Base-by-base conservation (phyloP, 1,139 yeast genomes). In the Casaregolazyma suthepensis region DNA sequence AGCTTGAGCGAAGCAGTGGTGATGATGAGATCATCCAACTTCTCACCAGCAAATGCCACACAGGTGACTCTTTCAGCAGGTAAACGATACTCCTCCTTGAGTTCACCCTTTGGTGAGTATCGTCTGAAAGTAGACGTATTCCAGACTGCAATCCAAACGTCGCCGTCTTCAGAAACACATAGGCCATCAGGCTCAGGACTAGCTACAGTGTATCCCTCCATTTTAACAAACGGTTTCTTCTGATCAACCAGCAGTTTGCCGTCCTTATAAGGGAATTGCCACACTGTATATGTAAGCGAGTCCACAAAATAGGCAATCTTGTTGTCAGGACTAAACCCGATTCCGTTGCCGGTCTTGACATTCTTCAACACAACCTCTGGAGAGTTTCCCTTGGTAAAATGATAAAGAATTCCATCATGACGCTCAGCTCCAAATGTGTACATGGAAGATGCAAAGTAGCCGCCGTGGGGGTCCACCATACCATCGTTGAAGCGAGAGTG, bases 11-110 rank as follows among this genome's bases (percentile, higher is more conserved):
- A 80, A 1, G 86, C 96, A 20, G 85, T 77, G 12, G 96, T 85
- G 48, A 89, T 80, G 62, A 77, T 84, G 55, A 90, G 61, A 54
- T 82, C 85, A 62, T 82, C 79, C 55, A 73, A 68, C 44, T 79
- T 65, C 13, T 66, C 66, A 2, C 96, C 95, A 5, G 90, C 95
- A 59, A 87, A 75, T 0, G 85, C 78, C 45, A 85, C 83, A 65
- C 96, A 87, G 3, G 93, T 81, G 46, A 83, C 69, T 59, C 83
- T 73, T 51, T 76, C 64, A 0, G 85, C 84, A 1, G 96, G 96
- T 50, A 90, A 65, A 10, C 66, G 56, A 64, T 75, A 79, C 56
- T 76, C 77, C 59, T 78, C 78, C 19, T 82, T 67, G 29, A 85
- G 66, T 51, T 75, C 65, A 1, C 91, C 93, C 0, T 66, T 55